phyloP scores from a whole-genome alignment of 2,329 filamentous ascomycete genomes.

The Ophiobolus disseminans region DNA sequence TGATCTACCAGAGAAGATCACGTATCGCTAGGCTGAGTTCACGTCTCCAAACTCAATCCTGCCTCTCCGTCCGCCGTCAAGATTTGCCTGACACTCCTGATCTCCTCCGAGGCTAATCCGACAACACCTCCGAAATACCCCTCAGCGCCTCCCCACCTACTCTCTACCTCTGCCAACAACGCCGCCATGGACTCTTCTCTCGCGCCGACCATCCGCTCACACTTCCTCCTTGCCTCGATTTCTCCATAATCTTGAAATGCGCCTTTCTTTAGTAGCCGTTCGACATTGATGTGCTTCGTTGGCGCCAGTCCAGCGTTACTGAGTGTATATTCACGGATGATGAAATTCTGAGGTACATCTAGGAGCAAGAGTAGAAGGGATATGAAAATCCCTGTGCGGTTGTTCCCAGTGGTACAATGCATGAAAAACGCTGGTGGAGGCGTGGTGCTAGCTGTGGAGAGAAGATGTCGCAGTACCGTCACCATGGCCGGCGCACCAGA shows the following conservation, averaged over 20 bases:
- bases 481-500: constrained; percentile 61
- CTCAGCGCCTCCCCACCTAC: constrained; percentile 27
- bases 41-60: background rate
- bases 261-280: constrained; percentile 58
- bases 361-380: constrained; percentile 69
- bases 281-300: constrained; percentile 38
- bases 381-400: constrained; percentile 72
- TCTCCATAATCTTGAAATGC: constrained; percentile 52
- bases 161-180: constrained; percentile 24
- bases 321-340: constrained; percentile 70
- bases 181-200: constrained; percentile 46
- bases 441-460: constrained; percentile 11
- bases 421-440: constrained; percentile 62
- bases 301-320: constrained; percentile 62
- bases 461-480: constrained; percentile 67
- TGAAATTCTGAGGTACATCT: constrained; percentile 63
- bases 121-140: constrained; percentile 28
- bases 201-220: constrained; percentile 44
- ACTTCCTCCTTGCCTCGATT: constrained; percentile 25
- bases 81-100: constrained; percentile 16
- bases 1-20: constrained; percentile 34
- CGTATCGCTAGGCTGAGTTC: constrained; percentile 18
- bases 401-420: constrained; percentile 80
- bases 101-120: constrained; percentile 20
- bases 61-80: constrained; percentile 15